Conservation (phyloP, 2,329 filamentous ascomycete species). For the Fulvia fulva region DNA sequence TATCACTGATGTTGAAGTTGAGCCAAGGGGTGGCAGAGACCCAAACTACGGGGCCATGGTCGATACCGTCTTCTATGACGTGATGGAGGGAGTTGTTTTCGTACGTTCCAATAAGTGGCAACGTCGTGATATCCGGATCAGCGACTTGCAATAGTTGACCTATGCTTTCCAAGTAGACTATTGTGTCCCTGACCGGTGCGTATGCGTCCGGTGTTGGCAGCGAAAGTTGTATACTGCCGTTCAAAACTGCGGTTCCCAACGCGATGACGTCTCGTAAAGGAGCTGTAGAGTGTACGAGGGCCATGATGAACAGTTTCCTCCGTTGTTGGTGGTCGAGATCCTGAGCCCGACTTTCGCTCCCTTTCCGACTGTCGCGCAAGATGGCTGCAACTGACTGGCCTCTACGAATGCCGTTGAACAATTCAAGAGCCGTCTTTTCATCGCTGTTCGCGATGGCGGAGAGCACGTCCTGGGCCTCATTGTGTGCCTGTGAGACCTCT, state of each 20-base stretch:
- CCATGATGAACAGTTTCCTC: not conserved
- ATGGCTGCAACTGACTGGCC: not conserved
- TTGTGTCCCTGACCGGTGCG: not conserved
- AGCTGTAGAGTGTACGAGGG: not conserved
- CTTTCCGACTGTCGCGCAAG: not conserved
- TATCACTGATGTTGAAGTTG: too few relatives aligned
- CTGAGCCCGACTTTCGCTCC: not conserved
- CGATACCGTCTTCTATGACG: too few relatives aligned
- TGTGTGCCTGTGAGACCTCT: not conserved
- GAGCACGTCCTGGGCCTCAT: not conserved
- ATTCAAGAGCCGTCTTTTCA: not conserved
- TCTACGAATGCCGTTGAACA: not conserved
- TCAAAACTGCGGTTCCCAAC: not conserved
- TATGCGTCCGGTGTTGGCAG: not conserved
- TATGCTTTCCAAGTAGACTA: not conserved
- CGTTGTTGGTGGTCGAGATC: not conserved
- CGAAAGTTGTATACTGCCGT: not conserved
- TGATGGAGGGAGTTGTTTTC: not conserved
- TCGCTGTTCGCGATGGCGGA: not conserved
- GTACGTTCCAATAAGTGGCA: not conserved
- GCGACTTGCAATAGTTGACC: not conserved
- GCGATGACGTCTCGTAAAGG: not conserved
- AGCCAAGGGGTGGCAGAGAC: too few relatives aligned
- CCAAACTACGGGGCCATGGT: too few relatives aligned
- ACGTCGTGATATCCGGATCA: not conserved